Percentiles rank a stretch among this genome's conserved stretches.
phyloP scores from a whole-genome alignment of 139 green algal species.

The Chlamydomonas applanata region DNA sequence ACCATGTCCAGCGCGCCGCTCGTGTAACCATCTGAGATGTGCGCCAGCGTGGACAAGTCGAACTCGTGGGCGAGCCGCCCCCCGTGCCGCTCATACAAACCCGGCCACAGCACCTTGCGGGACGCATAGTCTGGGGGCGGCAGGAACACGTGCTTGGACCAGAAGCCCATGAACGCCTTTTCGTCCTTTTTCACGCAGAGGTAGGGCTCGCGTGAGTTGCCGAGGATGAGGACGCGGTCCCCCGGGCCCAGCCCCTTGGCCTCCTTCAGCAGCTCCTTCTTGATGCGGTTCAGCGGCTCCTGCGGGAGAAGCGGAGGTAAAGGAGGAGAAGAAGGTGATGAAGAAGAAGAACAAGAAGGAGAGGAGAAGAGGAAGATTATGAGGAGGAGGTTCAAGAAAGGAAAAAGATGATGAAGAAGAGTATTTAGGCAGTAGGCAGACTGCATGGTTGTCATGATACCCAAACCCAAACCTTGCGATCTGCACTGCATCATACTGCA shows the following conservation, averaged over 20 bases:
- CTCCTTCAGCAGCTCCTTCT: slow-evolving; percentile 87
- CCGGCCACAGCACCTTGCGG: slow-evolving; percentile 63
- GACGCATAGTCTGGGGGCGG: slow-evolving; percentile 85
- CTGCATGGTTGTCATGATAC: too few relatives aligned
- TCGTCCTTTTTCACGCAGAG: slow-evolving; percentile 68
- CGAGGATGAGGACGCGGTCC: slow-evolving; percentile 75
- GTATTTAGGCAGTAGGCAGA: not conserved
- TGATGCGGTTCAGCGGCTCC: slow-evolving; percentile 82
- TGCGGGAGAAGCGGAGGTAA: slow-evolving; percentile 16
- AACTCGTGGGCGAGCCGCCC: slow-evolving; percentile 61
- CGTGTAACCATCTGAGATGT: slow-evolving; percentile 59
- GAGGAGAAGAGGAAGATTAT: not conserved
- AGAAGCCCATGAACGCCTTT: slow-evolving; percentile 72
- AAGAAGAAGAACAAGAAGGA: too few relatives aligned
- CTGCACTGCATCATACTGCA: not conserved
- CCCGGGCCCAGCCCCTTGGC: slow-evolving; percentile 43
- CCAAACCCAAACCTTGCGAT: not conserved
- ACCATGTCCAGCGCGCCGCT: slow-evolving; percentile 38
- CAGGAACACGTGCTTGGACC: slow-evolving; percentile 75
- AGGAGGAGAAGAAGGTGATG: not conserved
- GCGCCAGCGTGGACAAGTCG: slow-evolving; percentile 71
- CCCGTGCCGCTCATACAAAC: slow-evolving; percentile 59
- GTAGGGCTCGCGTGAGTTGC: slow-evolving; percentile 66
- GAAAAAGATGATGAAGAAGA: too few relatives aligned
- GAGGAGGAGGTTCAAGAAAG: not conserved